Evolutionary conservation across 169 alveolate species (phyloP).

Genomic region (Plasmodium vivax): DNA sequence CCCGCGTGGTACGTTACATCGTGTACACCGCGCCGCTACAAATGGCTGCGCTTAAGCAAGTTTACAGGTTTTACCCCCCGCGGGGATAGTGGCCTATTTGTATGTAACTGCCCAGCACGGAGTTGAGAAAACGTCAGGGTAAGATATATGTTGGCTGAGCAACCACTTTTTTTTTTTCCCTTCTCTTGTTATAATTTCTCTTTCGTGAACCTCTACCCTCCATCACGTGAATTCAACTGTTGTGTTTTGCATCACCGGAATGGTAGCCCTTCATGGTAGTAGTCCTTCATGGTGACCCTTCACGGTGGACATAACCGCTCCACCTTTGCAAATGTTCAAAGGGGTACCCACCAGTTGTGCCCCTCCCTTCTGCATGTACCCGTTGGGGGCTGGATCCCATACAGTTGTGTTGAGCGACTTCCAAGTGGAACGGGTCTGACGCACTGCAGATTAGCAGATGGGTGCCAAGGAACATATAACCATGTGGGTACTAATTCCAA

Average conservation of each 20-base stretch:
- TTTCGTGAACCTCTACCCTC: neutral
- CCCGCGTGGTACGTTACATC: neutral
- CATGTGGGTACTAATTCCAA: neutral
- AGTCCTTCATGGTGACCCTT: neutral
- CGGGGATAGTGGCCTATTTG: neutral
- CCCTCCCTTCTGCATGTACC: neutral
- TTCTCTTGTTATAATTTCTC: neutral
- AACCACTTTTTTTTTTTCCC: neutral
- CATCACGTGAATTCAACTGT: neutral
- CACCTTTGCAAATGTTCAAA: neutral
- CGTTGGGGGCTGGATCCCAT: neutral
- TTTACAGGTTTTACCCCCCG: neutral
- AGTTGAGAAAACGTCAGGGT: neutral
- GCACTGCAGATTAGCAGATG: neutral
- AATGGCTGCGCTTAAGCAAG: neutral
- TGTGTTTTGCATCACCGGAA: neutral
- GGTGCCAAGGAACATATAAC: neutral
- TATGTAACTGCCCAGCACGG: neutral
- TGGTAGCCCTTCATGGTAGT: neutral
- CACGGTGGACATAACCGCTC: neutral
- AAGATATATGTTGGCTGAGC: neutral
- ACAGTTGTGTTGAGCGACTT: neutral
- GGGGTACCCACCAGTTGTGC: neutral
- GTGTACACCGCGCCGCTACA: neutral
- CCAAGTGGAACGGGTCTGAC: neutral